Conservation (phyloP, 768 basidiomycete genomes). For the Leccinum imitatum region DNA sequence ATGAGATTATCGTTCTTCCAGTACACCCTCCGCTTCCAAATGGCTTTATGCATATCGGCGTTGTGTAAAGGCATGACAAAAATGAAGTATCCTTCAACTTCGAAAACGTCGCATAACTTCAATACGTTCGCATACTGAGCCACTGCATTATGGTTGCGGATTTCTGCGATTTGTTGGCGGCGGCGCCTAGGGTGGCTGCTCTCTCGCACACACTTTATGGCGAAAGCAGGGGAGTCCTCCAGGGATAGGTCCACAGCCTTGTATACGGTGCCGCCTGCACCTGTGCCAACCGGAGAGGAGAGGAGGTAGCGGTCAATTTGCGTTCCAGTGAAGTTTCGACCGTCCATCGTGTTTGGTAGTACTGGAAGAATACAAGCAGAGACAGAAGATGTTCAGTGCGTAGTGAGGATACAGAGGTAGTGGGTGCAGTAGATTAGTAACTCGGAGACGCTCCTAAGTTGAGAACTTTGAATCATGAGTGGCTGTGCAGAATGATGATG, state of each 20-base stretch:
- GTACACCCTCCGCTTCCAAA: slow-evolving; percentile 51
- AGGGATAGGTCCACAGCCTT: slow-evolving; percentile 56
- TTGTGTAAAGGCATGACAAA: slow-evolving; percentile 60
- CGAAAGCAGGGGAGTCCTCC: slow-evolving; percentile 44
- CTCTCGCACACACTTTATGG: slow-evolving; percentile 73
- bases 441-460: too few species aligned
- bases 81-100: slow-evolving; percentile 59
- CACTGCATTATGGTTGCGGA: slow-evolving; percentile 50
- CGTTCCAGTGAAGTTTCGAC: slow-evolving; percentile 48
- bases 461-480: too few species aligned
- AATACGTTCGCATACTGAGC: slow-evolving; percentile 54
- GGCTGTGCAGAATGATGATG: background rate
- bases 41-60: slow-evolving; percentile 66
- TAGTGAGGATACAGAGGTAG: too few species aligned
- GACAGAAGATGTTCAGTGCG: too few species aligned
- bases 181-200: slow-evolving; percentile 49
- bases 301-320: slow-evolving; percentile 63
- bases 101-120: slow-evolving; percentile 59
- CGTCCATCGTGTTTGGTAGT: background rate
- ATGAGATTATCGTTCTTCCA: slow-evolving; percentile 60
- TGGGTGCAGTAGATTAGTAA: too few species aligned
- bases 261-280: slow-evolving; percentile 79
- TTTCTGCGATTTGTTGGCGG: slow-evolving; percentile 67
- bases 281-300: slow-evolving; percentile 62
- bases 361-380: too few species aligned